Conservation (phyloP, 768 basidiomycete species). For the Hypholoma fasciculare region DNA sequence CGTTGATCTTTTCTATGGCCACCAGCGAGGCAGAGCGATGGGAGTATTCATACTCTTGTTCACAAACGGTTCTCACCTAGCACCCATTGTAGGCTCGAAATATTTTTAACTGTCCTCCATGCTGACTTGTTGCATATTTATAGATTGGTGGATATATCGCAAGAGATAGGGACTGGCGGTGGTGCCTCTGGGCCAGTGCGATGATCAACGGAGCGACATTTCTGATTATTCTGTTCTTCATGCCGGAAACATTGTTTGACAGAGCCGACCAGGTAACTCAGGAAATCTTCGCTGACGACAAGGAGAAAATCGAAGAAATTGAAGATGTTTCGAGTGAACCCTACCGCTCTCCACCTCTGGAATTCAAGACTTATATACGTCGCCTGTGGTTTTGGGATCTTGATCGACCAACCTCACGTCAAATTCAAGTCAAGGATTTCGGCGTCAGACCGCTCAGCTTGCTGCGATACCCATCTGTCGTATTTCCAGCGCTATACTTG, state of each 20-base stretch:
- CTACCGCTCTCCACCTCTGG: slow-evolving; percentile 27
- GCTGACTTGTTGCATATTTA: background rate
- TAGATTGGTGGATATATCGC: slow-evolving; percentile 40
- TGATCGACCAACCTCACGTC: slow-evolving; percentile 26
- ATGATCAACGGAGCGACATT: slow-evolving; percentile 38
- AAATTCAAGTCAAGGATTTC: slow-evolving; percentile 26
- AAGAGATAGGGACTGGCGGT: slow-evolving; percentile 35
- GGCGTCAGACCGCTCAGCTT: slow-evolving; percentile 34
- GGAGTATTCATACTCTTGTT: slow-evolving; percentile 40
- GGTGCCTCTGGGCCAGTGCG: slow-evolving; percentile 43
- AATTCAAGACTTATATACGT: slow-evolving; percentile 22
- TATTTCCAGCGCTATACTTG: slow-evolving; percentile 37
- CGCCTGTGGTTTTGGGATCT: slow-evolving; percentile 32
- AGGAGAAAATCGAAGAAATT: slow-evolving; percentile 14
- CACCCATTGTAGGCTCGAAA: slow-evolving; percentile 34
- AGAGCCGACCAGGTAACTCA: slow-evolving; percentile 20
- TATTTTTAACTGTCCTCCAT: background rate
- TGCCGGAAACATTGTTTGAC: slow-evolving; percentile 43
- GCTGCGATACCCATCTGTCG: slow-evolving; percentile 41
- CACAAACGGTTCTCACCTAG: slow-evolving; percentile 41
- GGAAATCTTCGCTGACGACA: slow-evolving; percentile 4
- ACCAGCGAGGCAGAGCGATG: slow-evolving; percentile 43
- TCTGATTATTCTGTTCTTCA: slow-evolving; percentile 31
- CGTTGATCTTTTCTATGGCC: slow-evolving; percentile 33
- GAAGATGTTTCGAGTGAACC: slow-evolving; percentile 9